Conservation (phyloP, 2,329 filamentous ascomycete genomes). For the Sphaerulina musiva region DNA sequence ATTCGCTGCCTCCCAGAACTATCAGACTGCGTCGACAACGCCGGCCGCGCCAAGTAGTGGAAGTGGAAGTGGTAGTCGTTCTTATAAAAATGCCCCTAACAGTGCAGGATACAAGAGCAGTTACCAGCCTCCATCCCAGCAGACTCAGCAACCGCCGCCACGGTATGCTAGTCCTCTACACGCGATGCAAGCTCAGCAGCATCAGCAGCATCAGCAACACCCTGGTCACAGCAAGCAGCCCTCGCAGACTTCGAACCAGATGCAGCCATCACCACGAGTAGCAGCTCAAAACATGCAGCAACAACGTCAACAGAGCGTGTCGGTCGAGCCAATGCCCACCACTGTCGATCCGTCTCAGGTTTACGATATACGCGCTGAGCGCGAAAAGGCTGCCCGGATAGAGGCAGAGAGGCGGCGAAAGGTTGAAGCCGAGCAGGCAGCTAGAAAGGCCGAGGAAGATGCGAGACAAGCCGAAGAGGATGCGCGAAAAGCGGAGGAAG, state of each 20-base stretch:
- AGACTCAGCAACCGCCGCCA: conserved; percentile 21
- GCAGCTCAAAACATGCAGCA: conserved; percentile 16
- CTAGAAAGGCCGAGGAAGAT: conserved; percentile 32
- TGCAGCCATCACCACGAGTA: conserved; percentile 24
- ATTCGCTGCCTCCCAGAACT: conserved; percentile 13
- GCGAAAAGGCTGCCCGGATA: conserved; percentile 37
- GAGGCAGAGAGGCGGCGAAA: conserved; percentile 30
- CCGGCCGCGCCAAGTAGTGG: conserved; percentile 3
- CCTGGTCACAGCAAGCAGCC: conserved; percentile 19
- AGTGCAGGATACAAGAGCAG: conserved; percentile 20
- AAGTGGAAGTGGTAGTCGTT: conserved; percentile 14
- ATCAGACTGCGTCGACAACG: conserved; percentile 8
- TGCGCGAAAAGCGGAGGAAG: conserved; percentile 26
- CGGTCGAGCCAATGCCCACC: conserved; percentile 33
- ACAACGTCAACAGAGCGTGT: conserved; percentile 25
- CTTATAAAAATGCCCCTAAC: conserved; percentile 22
- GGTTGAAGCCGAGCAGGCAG: conserved; percentile 29
- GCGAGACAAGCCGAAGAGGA: conserved; percentile 29
- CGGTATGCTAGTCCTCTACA: conserved; percentile 30
- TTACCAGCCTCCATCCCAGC: conserved; percentile 19
- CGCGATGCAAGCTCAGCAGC: conserved; percentile 27
- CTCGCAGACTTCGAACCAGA: conserved; percentile 20
- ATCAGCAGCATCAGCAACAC: conserved; percentile 8
- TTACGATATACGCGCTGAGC: conserved; percentile 49
- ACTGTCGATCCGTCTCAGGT: conserved; percentile 51